These are phyloP conservation scores for Fragilariopsis cylindrus DNA, from an alignment of 108 stramenopile species.

Conservation along the genomic window DNA sequence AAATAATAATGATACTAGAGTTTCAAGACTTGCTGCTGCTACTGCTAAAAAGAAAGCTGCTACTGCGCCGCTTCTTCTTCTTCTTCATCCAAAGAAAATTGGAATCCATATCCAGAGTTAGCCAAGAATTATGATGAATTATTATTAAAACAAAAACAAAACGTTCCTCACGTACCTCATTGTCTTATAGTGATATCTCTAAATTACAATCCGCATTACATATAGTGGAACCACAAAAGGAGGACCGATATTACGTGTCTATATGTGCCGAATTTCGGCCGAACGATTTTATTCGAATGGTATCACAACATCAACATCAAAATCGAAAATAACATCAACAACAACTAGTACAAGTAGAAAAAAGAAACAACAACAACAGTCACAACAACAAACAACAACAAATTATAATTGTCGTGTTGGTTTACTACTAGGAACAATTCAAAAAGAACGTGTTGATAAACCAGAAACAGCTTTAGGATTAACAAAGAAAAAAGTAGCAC, in stretches of 20 bases:
- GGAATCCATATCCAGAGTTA: constrained; percentile 82
- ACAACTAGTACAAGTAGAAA: background rate
- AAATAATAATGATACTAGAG: background rate
- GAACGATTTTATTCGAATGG: constrained; percentile 75
- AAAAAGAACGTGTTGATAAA: constrained; percentile 61
- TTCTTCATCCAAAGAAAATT: constrained; percentile 7
- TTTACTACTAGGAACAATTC: constrained; percentile 76
- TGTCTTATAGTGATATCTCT: constrained; percentile 69
- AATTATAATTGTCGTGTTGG: constrained; percentile 44
- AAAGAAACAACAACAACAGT: background rate
- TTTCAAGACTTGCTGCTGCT: background rate
- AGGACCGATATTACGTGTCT: constrained; percentile 68
- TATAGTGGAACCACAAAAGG: constrained; percentile 70
- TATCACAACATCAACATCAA: constrained; percentile 27
- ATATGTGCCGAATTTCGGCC: constrained; percentile 73
- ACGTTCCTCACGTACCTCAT: constrained; percentile 35
- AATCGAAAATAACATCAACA: background rate
- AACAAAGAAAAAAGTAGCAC: constrained; percentile 39
- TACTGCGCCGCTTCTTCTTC: constrained; percentile 2
- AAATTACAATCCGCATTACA: constrained; percentile 65
- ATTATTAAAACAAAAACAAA: constrained; percentile 44
- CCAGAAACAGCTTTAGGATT: too few species aligned
- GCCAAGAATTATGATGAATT: constrained; percentile 72
- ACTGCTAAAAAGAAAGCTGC: constrained; percentile 7
- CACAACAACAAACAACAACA: constrained; percentile 11